A percentile compares a stretch with the other conserved stretches of the same genome.
Conservation (phyloP, 163 green algal genomes). For the Chlorella variabilis region DNA sequence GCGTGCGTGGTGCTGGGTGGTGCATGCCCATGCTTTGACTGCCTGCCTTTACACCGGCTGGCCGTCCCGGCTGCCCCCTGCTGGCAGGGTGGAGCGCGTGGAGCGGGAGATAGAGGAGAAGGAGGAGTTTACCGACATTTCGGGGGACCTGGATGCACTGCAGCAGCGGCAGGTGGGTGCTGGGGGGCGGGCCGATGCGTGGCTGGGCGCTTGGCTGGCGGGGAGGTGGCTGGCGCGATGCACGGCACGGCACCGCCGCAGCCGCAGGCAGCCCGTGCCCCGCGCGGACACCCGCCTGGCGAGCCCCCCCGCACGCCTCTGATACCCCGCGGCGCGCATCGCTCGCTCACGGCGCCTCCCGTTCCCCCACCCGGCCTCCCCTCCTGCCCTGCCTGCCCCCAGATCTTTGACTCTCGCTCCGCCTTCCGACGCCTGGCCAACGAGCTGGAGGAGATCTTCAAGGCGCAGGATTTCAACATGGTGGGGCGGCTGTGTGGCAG, state of each 20-base stretch:
- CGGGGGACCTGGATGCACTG: slow-evolving; percentile 21
- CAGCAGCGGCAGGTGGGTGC: slow-evolving; percentile 33
- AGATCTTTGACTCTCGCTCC: slow-evolving; percentile 44
- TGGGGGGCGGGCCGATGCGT: not conserved
- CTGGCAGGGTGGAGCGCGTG: slow-evolving; percentile 33
- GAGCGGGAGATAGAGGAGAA: slow-evolving; percentile 21
- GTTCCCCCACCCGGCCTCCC: not conserved
- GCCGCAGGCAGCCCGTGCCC: too few species aligned
- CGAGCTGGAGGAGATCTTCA: slow-evolving; percentile 45
- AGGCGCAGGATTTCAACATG: slow-evolving; percentile 43
- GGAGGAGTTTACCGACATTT: not conserved
- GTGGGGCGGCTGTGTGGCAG: not conserved
- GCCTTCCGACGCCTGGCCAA: slow-evolving; percentile 42
- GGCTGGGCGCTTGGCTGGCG: too few species aligned
- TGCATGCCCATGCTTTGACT: too few species aligned
- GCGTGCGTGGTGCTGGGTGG: too few species aligned
- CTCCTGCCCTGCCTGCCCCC: not conserved
- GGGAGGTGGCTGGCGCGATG: too few species aligned
- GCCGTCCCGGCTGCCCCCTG: too few species aligned
- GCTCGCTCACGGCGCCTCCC: too few species aligned
- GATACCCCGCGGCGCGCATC: too few species aligned
- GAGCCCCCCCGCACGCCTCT: too few species aligned
- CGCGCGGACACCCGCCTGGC: too few species aligned
- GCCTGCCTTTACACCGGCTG: too few species aligned
- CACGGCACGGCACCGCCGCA: too few species aligned